phyloP scores from a whole-genome alignment of 371 early-diverging fungal species.

The Mucor racemosus region DNA sequence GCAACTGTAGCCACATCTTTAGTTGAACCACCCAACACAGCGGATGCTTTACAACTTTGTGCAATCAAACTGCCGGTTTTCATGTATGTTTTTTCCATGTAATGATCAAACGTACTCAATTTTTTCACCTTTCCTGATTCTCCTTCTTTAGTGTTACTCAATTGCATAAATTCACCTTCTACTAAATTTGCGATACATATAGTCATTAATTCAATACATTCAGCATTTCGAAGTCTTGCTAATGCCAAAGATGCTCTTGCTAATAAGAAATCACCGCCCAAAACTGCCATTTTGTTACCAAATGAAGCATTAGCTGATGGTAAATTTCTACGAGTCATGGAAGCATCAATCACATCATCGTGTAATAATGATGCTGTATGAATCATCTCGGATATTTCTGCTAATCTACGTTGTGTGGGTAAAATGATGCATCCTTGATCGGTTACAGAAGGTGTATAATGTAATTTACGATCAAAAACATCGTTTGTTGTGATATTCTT shows the following conservation, averaged over 20 bases:
- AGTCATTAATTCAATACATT: slow-evolving; percentile 91
- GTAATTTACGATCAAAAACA: slow-evolving; percentile 40
- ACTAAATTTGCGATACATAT: slow-evolving; percentile 93
- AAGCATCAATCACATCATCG: slow-evolving; percentile 92
- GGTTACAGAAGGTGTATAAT: slow-evolving; percentile 55
- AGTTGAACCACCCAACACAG: slow-evolving; percentile 79
- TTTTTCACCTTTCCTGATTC: slow-evolving; percentile 51
- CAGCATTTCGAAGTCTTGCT: slow-evolving; percentile 84
- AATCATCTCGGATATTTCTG: slow-evolving; percentile 97
- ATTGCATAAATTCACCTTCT: slow-evolving; percentile 98
- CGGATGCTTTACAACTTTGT: slow-evolving; percentile 83
- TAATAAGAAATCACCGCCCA: slow-evolving; percentile 93
- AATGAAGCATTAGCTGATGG: slow-evolving; percentile 83
- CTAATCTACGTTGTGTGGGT: slow-evolving; percentile 90
- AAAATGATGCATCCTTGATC: slow-evolving; percentile 68
- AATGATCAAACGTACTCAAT: slow-evolving; percentile 72
- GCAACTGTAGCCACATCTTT: slow-evolving; percentile 75
- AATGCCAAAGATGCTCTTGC: slow-evolving; percentile 92
- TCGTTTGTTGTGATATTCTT: slow-evolving; percentile 41
- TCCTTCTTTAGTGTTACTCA: slow-evolving; percentile 75
- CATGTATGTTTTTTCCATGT: slow-evolving; percentile 89
- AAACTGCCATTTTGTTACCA: slow-evolving; percentile 97
- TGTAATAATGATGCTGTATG: slow-evolving; percentile 95
- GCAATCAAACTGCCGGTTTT: slow-evolving; percentile 93
- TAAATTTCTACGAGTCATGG: slow-evolving; percentile 67